Evolutionary conservation across 305 asterid species (phyloP).

Genomic region (Fraxinus floribunda): DNA sequence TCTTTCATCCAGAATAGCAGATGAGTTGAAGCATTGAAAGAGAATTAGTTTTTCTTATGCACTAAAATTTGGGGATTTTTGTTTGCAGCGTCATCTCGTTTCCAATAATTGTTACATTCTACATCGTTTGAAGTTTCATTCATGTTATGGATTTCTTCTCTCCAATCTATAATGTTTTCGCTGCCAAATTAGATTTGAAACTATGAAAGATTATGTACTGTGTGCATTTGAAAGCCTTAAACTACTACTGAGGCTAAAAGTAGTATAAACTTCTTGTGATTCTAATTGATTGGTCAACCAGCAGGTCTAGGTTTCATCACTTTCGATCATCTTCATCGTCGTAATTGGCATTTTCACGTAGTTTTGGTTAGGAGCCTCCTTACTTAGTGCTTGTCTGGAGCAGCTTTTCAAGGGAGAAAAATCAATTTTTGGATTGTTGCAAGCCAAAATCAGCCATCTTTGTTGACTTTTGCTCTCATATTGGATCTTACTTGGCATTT

Average conservation of each 20-base stretch:
- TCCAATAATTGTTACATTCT: constrained; percentile 26
- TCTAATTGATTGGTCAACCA: not conserved
- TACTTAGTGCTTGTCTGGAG: not conserved
- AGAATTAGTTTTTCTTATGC: not conserved
- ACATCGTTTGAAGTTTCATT: constrained; percentile 17
- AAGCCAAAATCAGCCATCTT: too few species aligned
- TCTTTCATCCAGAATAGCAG: not conserved
- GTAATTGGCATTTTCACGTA: constrained; percentile 24
- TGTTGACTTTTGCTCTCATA: too few species aligned
- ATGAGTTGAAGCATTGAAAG: not conserved
- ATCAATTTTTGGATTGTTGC: too few species aligned
- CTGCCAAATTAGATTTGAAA: not conserved
- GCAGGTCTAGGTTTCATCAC: constrained; percentile 29
- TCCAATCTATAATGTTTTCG: constrained; percentile 14
- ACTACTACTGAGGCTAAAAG: not conserved
- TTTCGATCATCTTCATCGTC: constrained; percentile 23
- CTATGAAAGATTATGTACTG: not conserved
- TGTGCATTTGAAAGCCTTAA: not conserved
- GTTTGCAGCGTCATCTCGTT: constrained; percentile 18
- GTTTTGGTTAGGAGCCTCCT: constrained; percentile 24
- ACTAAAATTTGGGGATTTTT: not conserved
- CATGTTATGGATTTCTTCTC: constrained; percentile 24
- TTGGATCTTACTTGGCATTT: too few species aligned
- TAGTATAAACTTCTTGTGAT: not conserved
- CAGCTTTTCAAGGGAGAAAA: too few species aligned